Conservation (phyloP, 1,284 basidiomycete genomes). For the Somion occarium region DNA sequence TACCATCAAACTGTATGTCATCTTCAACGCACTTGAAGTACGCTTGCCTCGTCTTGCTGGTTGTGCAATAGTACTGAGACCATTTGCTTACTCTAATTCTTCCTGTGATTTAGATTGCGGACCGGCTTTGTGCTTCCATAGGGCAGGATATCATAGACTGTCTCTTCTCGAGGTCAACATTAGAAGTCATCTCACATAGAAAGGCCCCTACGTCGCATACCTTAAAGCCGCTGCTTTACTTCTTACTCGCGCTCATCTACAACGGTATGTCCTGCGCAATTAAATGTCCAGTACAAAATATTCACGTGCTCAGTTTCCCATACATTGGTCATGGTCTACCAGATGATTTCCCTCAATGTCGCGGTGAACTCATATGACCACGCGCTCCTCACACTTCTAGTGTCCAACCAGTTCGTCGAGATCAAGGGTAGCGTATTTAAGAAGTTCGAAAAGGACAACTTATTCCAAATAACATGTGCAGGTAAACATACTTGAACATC, state of each 20-base stretch:
- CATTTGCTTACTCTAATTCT: slow-evolving; percentile 1
- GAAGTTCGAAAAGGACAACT: slow-evolving; percentile 98
- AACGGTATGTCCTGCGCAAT: slow-evolving; percentile 48
- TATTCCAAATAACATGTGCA: slow-evolving; percentile 99
- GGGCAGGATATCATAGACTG: slow-evolving; percentile 98
- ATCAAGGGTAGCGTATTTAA: slow-evolving; percentile 99
- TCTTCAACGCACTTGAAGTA: slow-evolving; percentile 97
- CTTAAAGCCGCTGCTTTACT: slow-evolving; percentile 81
- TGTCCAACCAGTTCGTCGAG: slow-evolving; percentile 99
- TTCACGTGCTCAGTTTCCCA: slow-evolving; percentile 66
- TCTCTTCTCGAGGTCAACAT: slow-evolving; percentile 88
- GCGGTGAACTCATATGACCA: slow-evolving; percentile 99
- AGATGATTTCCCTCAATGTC: slow-evolving; percentile 93
- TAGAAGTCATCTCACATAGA: slow-evolving; percentile 69
- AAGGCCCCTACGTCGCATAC: slow-evolving; percentile 56
- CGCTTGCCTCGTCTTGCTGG: slow-evolving; percentile 16
- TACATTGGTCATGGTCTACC: slow-evolving; percentile 94
- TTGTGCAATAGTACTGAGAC: neutral
- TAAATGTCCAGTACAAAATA: neutral
- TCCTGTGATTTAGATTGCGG: slow-evolving; percentile 97
- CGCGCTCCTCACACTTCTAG: slow-evolving; percentile 87
- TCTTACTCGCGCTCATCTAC: slow-evolving; percentile 80
- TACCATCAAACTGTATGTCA: slow-evolving; percentile 98
- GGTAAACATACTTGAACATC: slow-evolving; percentile 40
- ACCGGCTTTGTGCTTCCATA: slow-evolving; percentile 92